Percentiles rank a stretch among this genome's conserved stretches.
Evolutionary conservation across 179 eudicot genomes (phyloP).

Genomic region (Gypsophila paniculata): DNA sequence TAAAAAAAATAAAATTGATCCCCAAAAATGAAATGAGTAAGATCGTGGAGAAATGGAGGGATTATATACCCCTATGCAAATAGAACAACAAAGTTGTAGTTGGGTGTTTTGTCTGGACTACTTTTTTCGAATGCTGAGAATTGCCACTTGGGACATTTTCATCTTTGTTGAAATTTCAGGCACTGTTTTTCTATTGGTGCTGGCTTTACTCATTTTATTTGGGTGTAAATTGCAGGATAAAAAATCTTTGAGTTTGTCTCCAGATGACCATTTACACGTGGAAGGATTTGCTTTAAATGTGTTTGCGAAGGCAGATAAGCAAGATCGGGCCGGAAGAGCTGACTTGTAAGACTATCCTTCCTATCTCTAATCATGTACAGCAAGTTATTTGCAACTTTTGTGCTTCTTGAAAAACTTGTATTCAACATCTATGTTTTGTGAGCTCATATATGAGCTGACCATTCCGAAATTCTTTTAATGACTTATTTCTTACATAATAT

Average conservation of each 20-base stretch:
- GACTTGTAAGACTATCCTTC: constrained; percentile 50
- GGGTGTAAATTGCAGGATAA: constrained; percentile 64
- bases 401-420: neutral
- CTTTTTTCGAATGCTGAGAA: neutral
- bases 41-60: too few relatives aligned
- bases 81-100: too few relatives aligned
- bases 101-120: neutral
- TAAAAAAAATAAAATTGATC: too few relatives aligned
- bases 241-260: constrained; percentile 62
- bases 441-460: neutral
- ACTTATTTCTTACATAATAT: neutral
- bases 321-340: constrained; percentile 89
- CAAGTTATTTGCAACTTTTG: neutral
- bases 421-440: neutral
- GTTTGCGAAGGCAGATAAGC: constrained; percentile 92
- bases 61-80: too few relatives aligned
- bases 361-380: neutral
- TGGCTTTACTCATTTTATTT: constrained; percentile 1
- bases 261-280: constrained; percentile 80
- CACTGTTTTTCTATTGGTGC: neutral
- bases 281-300: constrained; percentile 94
- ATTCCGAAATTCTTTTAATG: constrained; percentile 1
- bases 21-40: too few relatives aligned
- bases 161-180: neutral
- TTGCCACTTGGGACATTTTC: neutral